phyloP scores from a whole-genome alignment of 495 filamentous ascomycete species.

The Cudoniella acicularis region DNA sequence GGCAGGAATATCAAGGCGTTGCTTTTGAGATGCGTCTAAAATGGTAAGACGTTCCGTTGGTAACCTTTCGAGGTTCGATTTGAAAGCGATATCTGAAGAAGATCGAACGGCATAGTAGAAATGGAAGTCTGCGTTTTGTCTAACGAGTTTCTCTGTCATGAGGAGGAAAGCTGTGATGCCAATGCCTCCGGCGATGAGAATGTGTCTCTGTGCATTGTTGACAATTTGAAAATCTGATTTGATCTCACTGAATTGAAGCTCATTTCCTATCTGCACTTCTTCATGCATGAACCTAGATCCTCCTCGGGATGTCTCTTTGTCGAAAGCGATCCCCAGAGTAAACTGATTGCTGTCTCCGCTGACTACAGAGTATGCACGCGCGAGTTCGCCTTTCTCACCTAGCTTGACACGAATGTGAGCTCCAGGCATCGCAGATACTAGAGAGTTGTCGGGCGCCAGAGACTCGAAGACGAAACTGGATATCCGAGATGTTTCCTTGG shows the following conservation, averaged over 20 bases:
- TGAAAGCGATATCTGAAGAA: constrained; percentile 37
- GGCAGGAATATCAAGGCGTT: constrained; percentile 38
- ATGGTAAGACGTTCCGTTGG: constrained; percentile 26
- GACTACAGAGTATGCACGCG: constrained; percentile 38
- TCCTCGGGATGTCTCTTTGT: constrained; percentile 33
- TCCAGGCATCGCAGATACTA: constrained; percentile 15
- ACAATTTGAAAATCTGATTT: constrained; percentile 27
- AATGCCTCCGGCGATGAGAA: constrained; percentile 45
- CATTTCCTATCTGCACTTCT: constrained; percentile 30
- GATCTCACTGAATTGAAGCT: constrained; percentile 40
- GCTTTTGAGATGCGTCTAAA: constrained; percentile 40
- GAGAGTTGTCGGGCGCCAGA: not conserved
- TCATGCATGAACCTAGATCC: constrained; percentile 42
- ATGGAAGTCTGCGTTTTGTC: constrained; percentile 34
- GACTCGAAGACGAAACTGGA: constrained; percentile 34
- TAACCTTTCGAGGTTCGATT: constrained; percentile 33
- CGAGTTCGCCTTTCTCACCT: constrained; percentile 32
- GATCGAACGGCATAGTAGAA: constrained; percentile 46
- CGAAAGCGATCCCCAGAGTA: constrained; percentile 40
- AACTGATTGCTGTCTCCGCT: constrained; percentile 36
- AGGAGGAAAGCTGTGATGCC: constrained; percentile 47
- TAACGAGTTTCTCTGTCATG: not conserved
- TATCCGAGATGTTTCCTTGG: constrained; percentile 35
- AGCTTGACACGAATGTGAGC: constrained; percentile 40
- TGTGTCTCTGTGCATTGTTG: constrained; percentile 35